Conservation (phyloP, 768 basidiomycete species). For the Boletus huronensis region DNA sequence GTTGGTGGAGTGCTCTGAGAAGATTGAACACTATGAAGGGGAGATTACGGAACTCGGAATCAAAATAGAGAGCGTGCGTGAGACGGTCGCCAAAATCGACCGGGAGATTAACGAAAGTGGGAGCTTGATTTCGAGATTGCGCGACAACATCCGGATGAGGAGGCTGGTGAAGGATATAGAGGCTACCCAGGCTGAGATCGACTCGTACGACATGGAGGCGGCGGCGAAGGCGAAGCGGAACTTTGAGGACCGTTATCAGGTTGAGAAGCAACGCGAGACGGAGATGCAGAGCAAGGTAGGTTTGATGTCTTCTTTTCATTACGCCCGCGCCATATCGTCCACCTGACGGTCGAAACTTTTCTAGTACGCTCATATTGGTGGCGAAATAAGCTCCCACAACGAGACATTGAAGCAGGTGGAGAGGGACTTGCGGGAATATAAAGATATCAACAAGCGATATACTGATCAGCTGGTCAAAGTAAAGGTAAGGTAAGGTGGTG, state of each 20-base stretch:
- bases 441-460: conserved; percentile 80
- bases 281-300: conserved; percentile 66
- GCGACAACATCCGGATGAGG: conserved; percentile 81
- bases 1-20: conserved; percentile 55
- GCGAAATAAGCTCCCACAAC: conserved; percentile 74
- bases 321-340: not conserved
- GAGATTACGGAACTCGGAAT: conserved; percentile 42
- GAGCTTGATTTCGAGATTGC: conserved; percentile 63
- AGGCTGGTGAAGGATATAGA: conserved; percentile 64
- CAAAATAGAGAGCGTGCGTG: conserved; percentile 40
- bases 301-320: conserved; percentile 1
- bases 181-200: conserved; percentile 66
- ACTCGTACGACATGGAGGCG: conserved; percentile 75
- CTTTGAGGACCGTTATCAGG: conserved; percentile 77
- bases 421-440: conserved; percentile 78
- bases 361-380: conserved; percentile 77
- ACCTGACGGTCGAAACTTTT: conserved; percentile 3
- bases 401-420: conserved; percentile 64
- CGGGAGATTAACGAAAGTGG: conserved; percentile 78
- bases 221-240: conserved; percentile 80
- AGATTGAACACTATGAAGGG: conserved; percentile 47
- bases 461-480: conserved; percentile 91
- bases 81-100: conserved; percentile 56
- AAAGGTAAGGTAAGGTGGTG: conserved; percentile 55
- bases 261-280: conserved; percentile 69